phyloP scores from a whole-genome alignment of 2,329 filamentous ascomycete genomes.

The Laburnicola sp. region DNA sequence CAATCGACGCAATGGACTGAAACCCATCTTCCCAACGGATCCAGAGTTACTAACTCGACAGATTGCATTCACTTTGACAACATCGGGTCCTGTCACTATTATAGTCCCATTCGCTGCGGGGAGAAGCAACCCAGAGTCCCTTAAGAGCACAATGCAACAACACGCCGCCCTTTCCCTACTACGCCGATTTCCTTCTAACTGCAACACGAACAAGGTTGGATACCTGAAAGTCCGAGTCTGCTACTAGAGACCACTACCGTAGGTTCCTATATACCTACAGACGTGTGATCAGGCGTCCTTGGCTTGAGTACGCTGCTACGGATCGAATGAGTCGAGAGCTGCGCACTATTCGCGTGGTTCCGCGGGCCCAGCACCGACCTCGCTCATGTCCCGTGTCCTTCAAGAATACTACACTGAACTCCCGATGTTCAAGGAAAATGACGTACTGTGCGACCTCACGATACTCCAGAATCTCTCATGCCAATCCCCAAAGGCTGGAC shows the following conservation, averaged over 20 bases:
- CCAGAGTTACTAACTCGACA: background rate
- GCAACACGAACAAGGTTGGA: no score
- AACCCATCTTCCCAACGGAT: background rate
- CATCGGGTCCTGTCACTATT: background rate
- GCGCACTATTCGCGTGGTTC: background rate
- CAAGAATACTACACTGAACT: background rate
- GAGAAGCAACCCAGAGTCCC: no score
- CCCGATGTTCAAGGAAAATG: background rate
- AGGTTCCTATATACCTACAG: background rate
- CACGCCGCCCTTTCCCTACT: no score
- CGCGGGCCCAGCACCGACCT: background rate
- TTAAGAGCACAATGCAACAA: no score
- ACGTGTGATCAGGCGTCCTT: background rate
- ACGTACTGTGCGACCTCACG: background rate
- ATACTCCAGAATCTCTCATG: background rate
- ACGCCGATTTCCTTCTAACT: no score
- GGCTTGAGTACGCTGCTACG: background rate
- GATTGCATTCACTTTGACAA: background rate
- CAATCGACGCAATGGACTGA: background rate
- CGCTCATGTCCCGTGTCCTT: background rate
- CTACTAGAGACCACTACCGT: background rate
- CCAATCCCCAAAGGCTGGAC: background rate
- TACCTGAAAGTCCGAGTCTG: background rate
- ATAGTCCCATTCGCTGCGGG: no score
- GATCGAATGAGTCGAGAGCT: background rate